These are phyloP conservation scores for Fomitopsis palustris DNA, from an alignment of 1,284 basidiomycete species.

Conservation along the genomic window DNA sequence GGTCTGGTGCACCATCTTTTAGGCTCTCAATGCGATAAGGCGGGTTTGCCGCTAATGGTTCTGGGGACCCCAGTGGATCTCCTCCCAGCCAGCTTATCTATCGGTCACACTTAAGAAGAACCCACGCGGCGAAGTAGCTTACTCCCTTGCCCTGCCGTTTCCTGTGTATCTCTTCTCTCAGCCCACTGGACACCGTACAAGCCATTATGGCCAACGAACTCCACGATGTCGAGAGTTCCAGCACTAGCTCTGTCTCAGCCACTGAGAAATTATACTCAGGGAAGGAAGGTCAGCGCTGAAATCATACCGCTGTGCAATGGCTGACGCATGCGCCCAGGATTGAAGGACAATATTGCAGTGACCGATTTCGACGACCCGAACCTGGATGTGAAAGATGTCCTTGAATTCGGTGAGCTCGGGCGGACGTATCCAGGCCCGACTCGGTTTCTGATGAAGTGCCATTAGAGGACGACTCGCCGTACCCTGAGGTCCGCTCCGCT, in stretches of 20 bases:
- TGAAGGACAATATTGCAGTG: constrained; percentile 15
- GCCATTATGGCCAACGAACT: constrained; percentile 18
- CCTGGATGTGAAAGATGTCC: constrained; percentile 27
- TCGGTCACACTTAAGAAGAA: constrained; percentile 1
- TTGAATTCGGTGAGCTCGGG: constrained; percentile 20
- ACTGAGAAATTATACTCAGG: constrained; percentile 55
- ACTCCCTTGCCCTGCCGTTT: constrained; percentile 9
- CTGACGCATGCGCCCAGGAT: constrained; percentile 3
- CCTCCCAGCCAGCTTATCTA: not conserved
- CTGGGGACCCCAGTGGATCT: not conserved
- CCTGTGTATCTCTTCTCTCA: constrained; percentile 8
- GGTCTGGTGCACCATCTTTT: not conserved
- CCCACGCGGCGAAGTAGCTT: not conserved
- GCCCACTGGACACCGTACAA: not conserved
- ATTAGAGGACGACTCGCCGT: constrained; percentile 50
- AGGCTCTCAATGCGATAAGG: not conserved
- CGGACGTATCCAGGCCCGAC: not conserved
- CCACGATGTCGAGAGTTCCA: constrained; percentile 13
- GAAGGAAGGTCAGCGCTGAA: constrained; percentile 14
- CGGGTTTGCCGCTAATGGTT: not conserved
- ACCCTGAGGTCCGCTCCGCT: constrained; percentile 62
- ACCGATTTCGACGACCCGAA: constrained; percentile 58
- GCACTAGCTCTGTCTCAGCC: constrained; percentile 31
- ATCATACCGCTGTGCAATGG: not conserved
- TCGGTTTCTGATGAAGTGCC: not conserved